phyloP scores from a whole-genome alignment of 2,329 filamentous ascomycete genomes.

The Beauveria varroae region DNA sequence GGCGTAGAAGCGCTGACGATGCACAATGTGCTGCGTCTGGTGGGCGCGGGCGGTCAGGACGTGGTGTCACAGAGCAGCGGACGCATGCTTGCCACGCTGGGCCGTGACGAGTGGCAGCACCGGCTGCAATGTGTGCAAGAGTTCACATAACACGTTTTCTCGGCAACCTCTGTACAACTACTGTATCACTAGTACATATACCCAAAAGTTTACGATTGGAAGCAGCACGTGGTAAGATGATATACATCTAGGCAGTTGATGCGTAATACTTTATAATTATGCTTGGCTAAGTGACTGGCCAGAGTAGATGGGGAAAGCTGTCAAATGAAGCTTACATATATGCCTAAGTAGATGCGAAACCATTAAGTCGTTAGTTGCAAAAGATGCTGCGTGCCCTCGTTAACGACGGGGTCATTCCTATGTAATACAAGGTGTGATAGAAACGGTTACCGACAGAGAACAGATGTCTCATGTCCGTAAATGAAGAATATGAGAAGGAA shows the following conservation, averaged over 20 bases:
- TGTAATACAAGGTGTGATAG: conserved; percentile 5
- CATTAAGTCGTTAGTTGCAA: conserved; percentile 16
- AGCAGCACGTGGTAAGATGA: background rate
- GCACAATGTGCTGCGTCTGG: conserved; percentile 25
- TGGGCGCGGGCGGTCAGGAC: conserved; percentile 23
- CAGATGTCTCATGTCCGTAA: background rate
- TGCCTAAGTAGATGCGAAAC: conserved; percentile 3
- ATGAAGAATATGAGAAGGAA: conserved; percentile 1
- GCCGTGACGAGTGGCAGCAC: conserved; percentile 27
- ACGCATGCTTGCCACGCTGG: conserved; percentile 26
- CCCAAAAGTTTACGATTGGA: background rate
- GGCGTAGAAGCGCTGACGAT: conserved; percentile 15
- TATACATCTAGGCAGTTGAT: background rate
- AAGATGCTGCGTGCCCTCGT: background rate
- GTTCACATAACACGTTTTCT: background rate
- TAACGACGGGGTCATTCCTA: background rate
- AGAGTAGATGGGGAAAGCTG: conserved; percentile 5
- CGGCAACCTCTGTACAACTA: background rate
- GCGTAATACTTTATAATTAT: conserved; percentile 1
- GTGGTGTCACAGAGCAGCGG: conserved; percentile 23
- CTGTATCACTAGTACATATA: conserved; percentile 3
- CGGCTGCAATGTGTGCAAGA: conserved; percentile 15
- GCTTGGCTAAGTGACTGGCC: background rate
- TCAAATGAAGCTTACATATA: background rate
- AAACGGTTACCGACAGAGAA: background rate